Base-by-base conservation (phyloP, 768 basidiomycete genomes). In the Porpolomopsis calyptriformis region DNA sequence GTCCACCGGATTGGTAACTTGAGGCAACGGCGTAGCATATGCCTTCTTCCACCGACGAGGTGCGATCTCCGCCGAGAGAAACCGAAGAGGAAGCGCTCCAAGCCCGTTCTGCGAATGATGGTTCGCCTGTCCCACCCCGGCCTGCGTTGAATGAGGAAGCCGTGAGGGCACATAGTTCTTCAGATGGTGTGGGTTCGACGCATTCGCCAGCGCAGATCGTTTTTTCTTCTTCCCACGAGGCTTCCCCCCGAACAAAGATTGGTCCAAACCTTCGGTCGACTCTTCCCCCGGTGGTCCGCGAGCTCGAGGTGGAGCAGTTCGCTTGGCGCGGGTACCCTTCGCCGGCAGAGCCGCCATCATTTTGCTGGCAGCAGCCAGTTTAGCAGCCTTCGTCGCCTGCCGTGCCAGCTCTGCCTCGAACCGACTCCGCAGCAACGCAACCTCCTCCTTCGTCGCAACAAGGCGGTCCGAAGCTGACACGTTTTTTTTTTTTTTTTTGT, bases 141-240 rank as follows among this genome's bases (percentile, higher is more conserved):
- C 55, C 40, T 62, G 62, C 22, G 47, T 55, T 9, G 74, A 65
- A 54, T 71, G 61, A 3, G 88, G 82, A 43, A 89, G 65, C 12
- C 88, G 73, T 36, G 89, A 91, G 12, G 90, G 88, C 36, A 92
- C 78, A 65, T 92, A 98, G 68, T 97, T 97, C 58, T 85, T 74
- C 48, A 93, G 73, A 66, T 96, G 93, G 64, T 98, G 94, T 2
- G 90, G 92, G 59, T 98, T 96, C 43, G 87, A 85, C 37, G 89
- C 90, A 60, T 96, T 94, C 37, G 91, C 90, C 25, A 90, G 70
- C 4, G 84, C 84, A 40, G 84, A 83, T 40, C 90, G 77, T 67
- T 96, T 97, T 79, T 96, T 97, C 77, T 93, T 93, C 76, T 90
- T 92, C 20, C 62, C 58, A 49, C 64, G 61, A 39, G 60, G 49